A percentile compares a stretch with the other conserved stretches of the same genome.
phyloP scores from a whole-genome alignment of 768 basidiomycete genomes.

The Sporobolomyces roseus region DNA sequence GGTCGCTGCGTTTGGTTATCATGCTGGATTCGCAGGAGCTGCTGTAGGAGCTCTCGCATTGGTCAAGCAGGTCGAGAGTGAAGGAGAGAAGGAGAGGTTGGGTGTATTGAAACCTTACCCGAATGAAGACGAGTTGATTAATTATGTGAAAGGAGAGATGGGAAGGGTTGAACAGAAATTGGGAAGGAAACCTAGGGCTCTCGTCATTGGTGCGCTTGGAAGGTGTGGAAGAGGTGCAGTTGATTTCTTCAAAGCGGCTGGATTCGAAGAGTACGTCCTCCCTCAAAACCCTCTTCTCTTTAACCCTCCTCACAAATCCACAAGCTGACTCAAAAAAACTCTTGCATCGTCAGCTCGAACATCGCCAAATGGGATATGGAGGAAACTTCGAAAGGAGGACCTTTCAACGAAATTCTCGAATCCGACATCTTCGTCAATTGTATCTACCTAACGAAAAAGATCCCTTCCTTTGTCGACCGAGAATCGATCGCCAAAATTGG shows the following conservation, averaged over 20 bases:
- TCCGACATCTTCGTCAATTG: conserved; percentile 99
- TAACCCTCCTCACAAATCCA: neutral
- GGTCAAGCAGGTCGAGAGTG: conserved; percentile 59
- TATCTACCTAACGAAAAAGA: conserved; percentile 85
- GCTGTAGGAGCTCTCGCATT: conserved; percentile 74
- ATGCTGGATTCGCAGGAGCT: conserved; percentile 94
- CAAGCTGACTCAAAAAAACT: neutral
- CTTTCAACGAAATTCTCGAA: conserved; percentile 89
- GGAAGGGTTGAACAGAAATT: conserved; percentile 61
- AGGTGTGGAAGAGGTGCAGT: conserved; percentile 92
- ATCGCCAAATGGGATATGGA: conserved; percentile 97
- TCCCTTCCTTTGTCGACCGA: conserved; percentile 74
- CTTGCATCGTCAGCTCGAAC: conserved; percentile 61
- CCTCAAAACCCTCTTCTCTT: neutral
- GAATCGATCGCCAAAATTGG: conserved; percentile 73
- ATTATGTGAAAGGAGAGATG: conserved; percentile 62
- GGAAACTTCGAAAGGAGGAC: conserved; percentile 94
- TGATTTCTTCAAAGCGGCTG: conserved; percentile 90
- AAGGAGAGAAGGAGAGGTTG: conserved; percentile 56
- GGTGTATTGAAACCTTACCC: conserved; percentile 72
- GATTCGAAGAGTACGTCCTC: conserved; percentile 76
- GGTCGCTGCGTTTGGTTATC: conserved; percentile 96
- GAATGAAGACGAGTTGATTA: conserved; percentile 80
- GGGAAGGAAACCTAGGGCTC: conserved; percentile 62
- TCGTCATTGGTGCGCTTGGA: conserved; percentile 94